These are phyloP conservation scores for Inonotus hispidus DNA, from an alignment of 1,284 basidiomycete genomes.

Conservation along the genomic window DNA sequence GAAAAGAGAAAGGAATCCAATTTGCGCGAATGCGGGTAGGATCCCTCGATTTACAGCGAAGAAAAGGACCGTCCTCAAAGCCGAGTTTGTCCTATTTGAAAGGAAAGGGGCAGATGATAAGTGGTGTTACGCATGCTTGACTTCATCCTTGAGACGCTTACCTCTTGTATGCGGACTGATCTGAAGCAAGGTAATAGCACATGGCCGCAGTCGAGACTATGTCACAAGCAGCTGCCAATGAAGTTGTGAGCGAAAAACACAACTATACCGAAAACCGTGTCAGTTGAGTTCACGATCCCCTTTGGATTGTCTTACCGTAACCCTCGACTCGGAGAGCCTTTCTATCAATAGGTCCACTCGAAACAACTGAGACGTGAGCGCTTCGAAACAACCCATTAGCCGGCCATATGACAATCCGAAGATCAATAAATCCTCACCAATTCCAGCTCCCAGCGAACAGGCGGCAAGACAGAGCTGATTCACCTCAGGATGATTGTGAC, in stretches of 20 bases:
- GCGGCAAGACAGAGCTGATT: neutral
- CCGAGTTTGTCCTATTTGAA: slow-evolving; percentile 4
- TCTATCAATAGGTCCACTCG: neutral
- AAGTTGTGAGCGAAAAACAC: neutral
- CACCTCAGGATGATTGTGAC: neutral
- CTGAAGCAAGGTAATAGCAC: slow-evolving; percentile 12
- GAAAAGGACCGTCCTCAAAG: slow-evolving; percentile 10
- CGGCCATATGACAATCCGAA: neutral
- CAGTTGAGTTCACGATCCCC: neutral
- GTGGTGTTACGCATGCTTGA: neutral
- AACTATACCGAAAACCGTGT: neutral
- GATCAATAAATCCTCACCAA: neutral
- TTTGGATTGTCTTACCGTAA: neutral
- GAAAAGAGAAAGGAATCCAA: slow-evolving; percentile 9
- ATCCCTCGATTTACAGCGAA: slow-evolving; percentile 15
- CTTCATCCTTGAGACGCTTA: neutral
- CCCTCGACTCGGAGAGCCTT: neutral
- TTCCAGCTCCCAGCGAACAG: neutral
- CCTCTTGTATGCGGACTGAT: slow-evolving; percentile 8
- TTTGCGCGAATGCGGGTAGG: slow-evolving; percentile 11
- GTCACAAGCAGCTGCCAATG: slow-evolving; percentile 9
- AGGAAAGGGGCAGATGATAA: too few species aligned
- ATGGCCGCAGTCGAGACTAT: slow-evolving; percentile 13
- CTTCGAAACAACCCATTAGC: neutral
- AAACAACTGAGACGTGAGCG: slow-evolving; percentile 1